These are phyloP conservation scores for Pterulicium gracile DNA, from an alignment of 1,284 basidiomycete species.

Conservation along the genomic window DNA sequence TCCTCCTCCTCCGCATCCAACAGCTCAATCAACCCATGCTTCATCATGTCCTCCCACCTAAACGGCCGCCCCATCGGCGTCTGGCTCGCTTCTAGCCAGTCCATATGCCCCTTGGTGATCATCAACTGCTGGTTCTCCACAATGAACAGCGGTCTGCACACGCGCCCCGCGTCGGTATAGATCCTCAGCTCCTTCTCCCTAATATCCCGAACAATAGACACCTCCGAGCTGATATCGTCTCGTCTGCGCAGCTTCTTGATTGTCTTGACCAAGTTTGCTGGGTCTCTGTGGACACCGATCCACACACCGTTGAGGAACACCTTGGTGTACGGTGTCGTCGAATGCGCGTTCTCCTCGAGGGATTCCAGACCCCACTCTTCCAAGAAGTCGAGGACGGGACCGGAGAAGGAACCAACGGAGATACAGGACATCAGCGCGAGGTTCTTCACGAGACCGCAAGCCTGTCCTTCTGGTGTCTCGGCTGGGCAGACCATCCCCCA, in stretches of 20 bases:
- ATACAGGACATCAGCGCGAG: slow-evolving; percentile 96
- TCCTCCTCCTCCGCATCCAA: slow-evolving; percentile 99
- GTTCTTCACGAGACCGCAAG: slow-evolving; percentile 98
- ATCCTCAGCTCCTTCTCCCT: slow-evolving; percentile 90
- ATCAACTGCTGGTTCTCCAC: slow-evolving; percentile 86
- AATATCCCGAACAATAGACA: slow-evolving; percentile 95
- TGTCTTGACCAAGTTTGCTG: slow-evolving; percentile 86
- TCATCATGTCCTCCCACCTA: slow-evolving; percentile 82
- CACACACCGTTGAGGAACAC: slow-evolving; percentile 99
- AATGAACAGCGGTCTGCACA: slow-evolving; percentile 94
- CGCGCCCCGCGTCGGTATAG: slow-evolving; percentile 95
- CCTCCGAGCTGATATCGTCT: slow-evolving; percentile 93
- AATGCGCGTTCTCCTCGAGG: slow-evolving; percentile 82
- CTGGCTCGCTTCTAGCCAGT: slow-evolving; percentile 50
- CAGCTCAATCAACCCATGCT: slow-evolving; percentile 86
- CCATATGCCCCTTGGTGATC: slow-evolving; percentile 79
- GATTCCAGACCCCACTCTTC: slow-evolving; percentile 97
- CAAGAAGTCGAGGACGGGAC: slow-evolving; percentile 96
- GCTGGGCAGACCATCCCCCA: slow-evolving; percentile 99
- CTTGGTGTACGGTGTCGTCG: slow-evolving; percentile 80
- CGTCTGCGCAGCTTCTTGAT: slow-evolving; percentile 88
- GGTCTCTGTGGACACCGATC: slow-evolving; percentile 99
- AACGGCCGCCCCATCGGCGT: slow-evolving; percentile 52
- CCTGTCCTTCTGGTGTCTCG: slow-evolving; percentile 98
- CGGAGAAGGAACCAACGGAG: slow-evolving; percentile 93